Evolutionary conservation across 1,284 basidiomycete genomes (phyloP), one percentile per base, ranked within the genome.

Genomic region (Apiotrichum veenhuisii): DNA sequence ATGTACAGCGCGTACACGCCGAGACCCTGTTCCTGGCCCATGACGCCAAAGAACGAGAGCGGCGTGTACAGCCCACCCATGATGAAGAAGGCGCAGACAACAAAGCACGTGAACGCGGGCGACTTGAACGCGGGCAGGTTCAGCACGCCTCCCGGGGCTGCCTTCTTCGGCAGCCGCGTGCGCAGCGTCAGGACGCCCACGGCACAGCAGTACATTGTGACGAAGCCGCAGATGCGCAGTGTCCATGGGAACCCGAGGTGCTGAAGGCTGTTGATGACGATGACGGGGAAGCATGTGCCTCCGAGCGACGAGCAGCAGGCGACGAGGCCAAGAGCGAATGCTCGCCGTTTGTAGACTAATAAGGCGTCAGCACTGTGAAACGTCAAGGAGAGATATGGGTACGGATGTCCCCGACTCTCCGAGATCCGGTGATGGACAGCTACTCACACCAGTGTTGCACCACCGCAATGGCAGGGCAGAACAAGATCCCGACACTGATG

Each of bases 271-370:
- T 76, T 74, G 45, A 74, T 74, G 4, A 76, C 67, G 18, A 76
- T 68, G 54, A 83, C 81, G 0, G 82, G 82, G 45, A 82, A 72
- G 5, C 80, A 45, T 0, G 80, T 80, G 3, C 82, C 82, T 8
- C 68, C 68, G 1, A 67, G 43, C 1, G 56, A 59, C 0, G 61
- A 61, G 18, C 61, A 58, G 30, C 47, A 50, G 1, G 68, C 66
- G 4, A 66, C 59, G 27, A 64, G 23, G 17, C 66, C 68, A 14
- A 65, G 64, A 0, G 68, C 68, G 4, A 70, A 44, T 5, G 63
- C 63, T 11, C 63, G 57, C 17, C 58, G 53, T 42, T 62, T 27
- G 40, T 52, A 55, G 50, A 63, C 56, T 58, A n/a, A n/a, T n/a
- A n/a, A n/a, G n/a, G n/a, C n/a, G n/a, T n/a, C n/a, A n/a, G n/a